Base-by-base conservation (phyloP, 768 basidiomycete genomes). In the Chalciporus pseudorubinellus region DNA sequence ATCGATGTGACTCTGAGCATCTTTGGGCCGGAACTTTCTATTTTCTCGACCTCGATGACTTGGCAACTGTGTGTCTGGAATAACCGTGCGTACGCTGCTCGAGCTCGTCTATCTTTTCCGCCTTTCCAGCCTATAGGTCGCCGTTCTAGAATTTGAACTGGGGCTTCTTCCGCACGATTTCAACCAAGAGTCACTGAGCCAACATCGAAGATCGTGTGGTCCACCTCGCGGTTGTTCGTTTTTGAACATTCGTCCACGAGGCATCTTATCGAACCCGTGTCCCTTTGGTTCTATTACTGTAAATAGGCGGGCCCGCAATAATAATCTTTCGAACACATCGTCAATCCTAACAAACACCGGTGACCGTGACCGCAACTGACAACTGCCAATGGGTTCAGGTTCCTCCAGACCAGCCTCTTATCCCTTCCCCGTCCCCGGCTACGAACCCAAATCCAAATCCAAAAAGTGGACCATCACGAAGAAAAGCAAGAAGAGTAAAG, bases 351-450 rank as follows among this genome's bases (percentile, higher is more conserved):
- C 14, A 36, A 36, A 36, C 34, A 36, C 34, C 34, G n/a, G n/a
- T 36, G 6, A 36, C 34, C n/a, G n/a, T n/a, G n/a, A n/a, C 26
- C 26, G 5, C 9, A 26, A 26, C 26, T 36, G 34, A 36, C 29
- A 38, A 20, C 19, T 29, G 43, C 11, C 53, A 42, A 67, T 68
- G 67, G 67, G 67, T 21, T 53, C 61, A 21, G 52, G 48, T 24
- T 26, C 53, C 11, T 70, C 67, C 34, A 66, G 52, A 40, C 56
- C 44, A n/a, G 3, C 39, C 10, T 12, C 4, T 11, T 52, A 48
- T 24, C 48, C 56, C 4, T 59, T 64, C 48, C 63, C 68, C 6
- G 40, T 60, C 11, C 59, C 58, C 28, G 24, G 21, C 36, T 44
- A 42, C 39, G 51, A 46, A 20, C 13, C 39, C 40, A 36, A 36